These are phyloP conservation scores for Penicillium odoratum DNA, from an alignment of 495 filamentous ascomycete species.

Conservation along the genomic window DNA sequence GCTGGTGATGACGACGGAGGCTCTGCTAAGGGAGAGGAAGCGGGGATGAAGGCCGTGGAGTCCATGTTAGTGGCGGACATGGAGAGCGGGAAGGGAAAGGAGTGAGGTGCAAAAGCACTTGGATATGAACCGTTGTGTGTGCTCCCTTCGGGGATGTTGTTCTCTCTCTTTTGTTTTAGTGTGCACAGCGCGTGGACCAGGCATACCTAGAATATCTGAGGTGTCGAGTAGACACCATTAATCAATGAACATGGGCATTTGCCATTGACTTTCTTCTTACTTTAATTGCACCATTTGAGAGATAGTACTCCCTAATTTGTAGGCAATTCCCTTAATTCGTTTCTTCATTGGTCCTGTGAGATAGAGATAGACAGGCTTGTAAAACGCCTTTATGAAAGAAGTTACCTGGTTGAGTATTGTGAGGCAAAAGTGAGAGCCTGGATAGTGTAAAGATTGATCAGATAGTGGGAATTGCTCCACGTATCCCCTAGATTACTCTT, in stretches of 20 bases:
- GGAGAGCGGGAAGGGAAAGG: constrained; percentile 13
- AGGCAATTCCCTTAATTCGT: background rate
- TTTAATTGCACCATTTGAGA: background rate
- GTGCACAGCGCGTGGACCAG: background rate
- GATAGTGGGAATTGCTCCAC: too few species aligned
- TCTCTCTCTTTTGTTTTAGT: background rate
- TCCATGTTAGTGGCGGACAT: constrained; percentile 56
- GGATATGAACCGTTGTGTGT: background rate
- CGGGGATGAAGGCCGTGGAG: constrained; percentile 61
- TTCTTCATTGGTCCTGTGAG: background rate
- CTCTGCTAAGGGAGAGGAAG: constrained; percentile 54
- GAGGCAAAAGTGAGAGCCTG: too few species aligned
- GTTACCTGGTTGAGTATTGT: too few species aligned
- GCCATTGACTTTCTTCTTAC: constrained; percentile 1
- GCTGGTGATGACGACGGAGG: constrained; percentile 56
- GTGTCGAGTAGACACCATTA: background rate
- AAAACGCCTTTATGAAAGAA: too few species aligned
- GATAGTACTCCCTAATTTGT: background rate
- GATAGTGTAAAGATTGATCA: too few species aligned
- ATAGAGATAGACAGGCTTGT: background rate
- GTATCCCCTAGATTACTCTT: too few species aligned
- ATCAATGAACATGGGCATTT: background rate
- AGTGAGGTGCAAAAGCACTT: background rate
- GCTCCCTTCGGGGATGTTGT: background rate
- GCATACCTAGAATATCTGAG: background rate